These are phyloP conservation scores for Kitagawia praeruptora DNA, from an alignment of 129 eudicot genomes.

Conservation along the genomic window DNA sequence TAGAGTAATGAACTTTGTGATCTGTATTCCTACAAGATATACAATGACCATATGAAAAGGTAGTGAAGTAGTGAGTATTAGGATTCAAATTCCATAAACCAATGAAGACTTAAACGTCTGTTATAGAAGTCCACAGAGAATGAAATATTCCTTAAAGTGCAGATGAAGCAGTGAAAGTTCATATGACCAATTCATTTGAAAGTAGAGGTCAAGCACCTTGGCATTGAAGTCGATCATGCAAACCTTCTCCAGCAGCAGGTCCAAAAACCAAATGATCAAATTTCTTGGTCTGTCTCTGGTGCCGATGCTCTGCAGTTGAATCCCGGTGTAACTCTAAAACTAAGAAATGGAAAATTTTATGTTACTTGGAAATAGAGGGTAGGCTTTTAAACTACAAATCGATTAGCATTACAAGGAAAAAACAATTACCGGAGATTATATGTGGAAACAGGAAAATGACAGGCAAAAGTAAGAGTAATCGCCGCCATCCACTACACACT, in stretches of 20 bases:
- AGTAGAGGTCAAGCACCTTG: constrained; percentile 31
- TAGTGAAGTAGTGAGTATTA: neutral
- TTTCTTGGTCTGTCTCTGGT: constrained; percentile 38
- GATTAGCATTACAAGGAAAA: neutral
- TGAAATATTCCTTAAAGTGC: neutral
- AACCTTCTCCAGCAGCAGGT: constrained; percentile 84
- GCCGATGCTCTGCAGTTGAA: constrained; percentile 24
- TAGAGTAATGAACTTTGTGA: neutral
- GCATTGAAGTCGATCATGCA: constrained; percentile 81
- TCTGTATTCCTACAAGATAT: neutral
- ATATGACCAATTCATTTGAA: neutral
- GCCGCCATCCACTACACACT: constrained; percentile 71
- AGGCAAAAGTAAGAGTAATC: constrained; percentile 53
- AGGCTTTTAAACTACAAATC: neutral
- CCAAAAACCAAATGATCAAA: constrained; percentile 76
- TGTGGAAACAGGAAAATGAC: constrained; percentile 50
- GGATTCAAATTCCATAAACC: neutral
- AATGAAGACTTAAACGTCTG: neutral
- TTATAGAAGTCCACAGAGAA: neutral
- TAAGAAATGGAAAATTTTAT: constrained; percentile 15
- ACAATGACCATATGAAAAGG: neutral
- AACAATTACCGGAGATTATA: constrained; percentile 56
- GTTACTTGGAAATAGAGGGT: neutral
- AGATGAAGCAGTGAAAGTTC: neutral
- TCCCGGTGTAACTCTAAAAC: constrained; percentile 58